Evolutionary conservation across 371 early-diverging fungal genomes (phyloP), one percentile per base, ranked within the genome.

Genomic region (Mortierella sp.): DNA sequence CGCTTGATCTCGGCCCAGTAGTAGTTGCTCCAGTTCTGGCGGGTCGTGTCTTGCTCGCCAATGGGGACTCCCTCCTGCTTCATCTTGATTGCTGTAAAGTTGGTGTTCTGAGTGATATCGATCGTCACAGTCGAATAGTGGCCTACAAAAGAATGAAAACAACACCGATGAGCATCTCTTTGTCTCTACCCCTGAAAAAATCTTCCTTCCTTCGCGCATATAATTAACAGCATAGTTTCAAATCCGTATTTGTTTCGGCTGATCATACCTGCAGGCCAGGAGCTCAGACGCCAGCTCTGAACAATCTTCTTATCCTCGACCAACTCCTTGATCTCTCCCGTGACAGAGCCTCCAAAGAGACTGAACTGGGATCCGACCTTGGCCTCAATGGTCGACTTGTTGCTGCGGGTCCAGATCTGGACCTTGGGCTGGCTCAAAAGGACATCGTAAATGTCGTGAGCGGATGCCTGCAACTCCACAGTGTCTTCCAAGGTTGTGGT

Each of bases 1-100:
- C 89, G 90, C 87, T 97, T 97, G 86, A 98, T 98, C 64, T 95
- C 89, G 87, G 94, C 92, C 95, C 96, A 98, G 90, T 97, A 98
- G 86, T 96, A 97, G 64, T 91, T 91, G 48, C 89, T 88, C 99
- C 99, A 98, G 89, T 98, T 97, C 45, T 86, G 88, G 77, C 89
- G 89, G 13, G 95, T 95, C 41, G 90, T 86, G 13, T 96, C 97
- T 86, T 94, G 93, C 85, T 97, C 95, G 45, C 95, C 96, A 70
- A 96, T 79, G 11, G 99, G 99, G 37, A 98, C 96, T 39, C 94
- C 95, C 1, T 90, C 91, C 85, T 98, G 99, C 74, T 87, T 90
- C 67, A 98, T 80, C 73, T 93, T 85, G 75, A 98, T 85, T 37
- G 80, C 86, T 0, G 95, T 95, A 34, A 88, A 89, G 65, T 93